These are phyloP conservation scores for Candida ficus DNA, from an alignment of 805 yeast genomes.

Conservation along the genomic window DNA sequence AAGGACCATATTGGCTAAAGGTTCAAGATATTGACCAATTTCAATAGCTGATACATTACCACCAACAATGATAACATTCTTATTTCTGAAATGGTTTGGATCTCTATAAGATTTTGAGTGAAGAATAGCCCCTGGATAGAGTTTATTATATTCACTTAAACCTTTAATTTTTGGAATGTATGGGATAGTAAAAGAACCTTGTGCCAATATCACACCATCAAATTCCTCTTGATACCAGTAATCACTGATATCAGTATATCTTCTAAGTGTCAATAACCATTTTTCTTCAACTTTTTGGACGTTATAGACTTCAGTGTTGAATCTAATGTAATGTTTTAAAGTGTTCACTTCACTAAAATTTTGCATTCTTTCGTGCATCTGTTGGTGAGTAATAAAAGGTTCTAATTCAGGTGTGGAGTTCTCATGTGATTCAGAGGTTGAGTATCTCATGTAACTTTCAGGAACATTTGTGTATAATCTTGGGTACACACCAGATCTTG, in stretches of 20 bases:
- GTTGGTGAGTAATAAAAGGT: slow-evolving; percentile 35
- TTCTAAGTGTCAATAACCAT: slow-evolving; percentile 33
- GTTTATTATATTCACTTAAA: slow-evolving; percentile 34
- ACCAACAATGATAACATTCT: slow-evolving; percentile 41
- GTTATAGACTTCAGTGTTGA: slow-evolving; percentile 36
- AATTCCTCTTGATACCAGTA: slow-evolving; percentile 42
- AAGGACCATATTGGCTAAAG: slow-evolving; percentile 40
- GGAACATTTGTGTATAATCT: slow-evolving; percentile 37
- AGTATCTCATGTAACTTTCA: slow-evolving; percentile 20
- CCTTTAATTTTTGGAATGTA: slow-evolving; percentile 47
- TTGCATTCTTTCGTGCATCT: slow-evolving; percentile 26
- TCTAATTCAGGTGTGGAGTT: slow-evolving; percentile 17
- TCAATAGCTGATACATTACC: slow-evolving; percentile 40
- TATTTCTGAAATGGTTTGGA: slow-evolving; percentile 33
- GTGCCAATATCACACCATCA: slow-evolving; percentile 54
- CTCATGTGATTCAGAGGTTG: slow-evolving; percentile 28
- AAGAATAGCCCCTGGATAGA: slow-evolving; percentile 38
- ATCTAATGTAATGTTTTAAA: slow-evolving; percentile 30
- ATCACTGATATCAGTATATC: slow-evolving; percentile 18
- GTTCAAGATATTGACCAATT: slow-evolving; percentile 38
- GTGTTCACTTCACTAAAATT: slow-evolving; percentile 26
- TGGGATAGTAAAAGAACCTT: slow-evolving; percentile 58
- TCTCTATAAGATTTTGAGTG: slow-evolving; percentile 50
- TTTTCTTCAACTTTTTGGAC: slow-evolving; percentile 28
- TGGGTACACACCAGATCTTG: slow-evolving; percentile 29